Conservation (phyloP, 352 stramenopile species). For the Phytophthora palmivora region DNA sequence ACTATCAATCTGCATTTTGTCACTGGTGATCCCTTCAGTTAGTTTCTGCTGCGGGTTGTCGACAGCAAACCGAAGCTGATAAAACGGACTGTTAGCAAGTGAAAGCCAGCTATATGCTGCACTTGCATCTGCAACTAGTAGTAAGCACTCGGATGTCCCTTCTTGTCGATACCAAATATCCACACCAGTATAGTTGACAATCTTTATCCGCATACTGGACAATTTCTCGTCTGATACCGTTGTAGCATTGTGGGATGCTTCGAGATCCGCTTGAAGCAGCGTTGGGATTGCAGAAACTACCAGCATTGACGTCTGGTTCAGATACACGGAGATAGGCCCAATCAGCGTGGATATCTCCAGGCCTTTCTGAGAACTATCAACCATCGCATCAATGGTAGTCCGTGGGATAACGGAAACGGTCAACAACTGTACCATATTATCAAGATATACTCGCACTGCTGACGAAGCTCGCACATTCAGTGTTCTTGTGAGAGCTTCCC, state of each 20-base stretch:
- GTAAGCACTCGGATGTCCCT: slow-evolving; percentile 62
- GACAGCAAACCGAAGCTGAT: slow-evolving; percentile 64
- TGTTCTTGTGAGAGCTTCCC: slow-evolving; percentile 20
- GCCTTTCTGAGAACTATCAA: slow-evolving; percentile 38
- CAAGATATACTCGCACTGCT: slow-evolving; percentile 60
- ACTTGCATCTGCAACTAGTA: slow-evolving; percentile 35
- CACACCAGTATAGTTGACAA: slow-evolving; percentile 53
- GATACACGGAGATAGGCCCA: slow-evolving; percentile 58
- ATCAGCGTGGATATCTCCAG: slow-evolving; percentile 58
- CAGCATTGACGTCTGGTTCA: slow-evolving; percentile 78
- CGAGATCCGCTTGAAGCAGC: slow-evolving; percentile 34
- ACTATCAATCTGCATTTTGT: slow-evolving; percentile 3
- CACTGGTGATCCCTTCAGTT: not conserved
- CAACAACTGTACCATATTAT: slow-evolving; percentile 79
- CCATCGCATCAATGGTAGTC: slow-evolving; percentile 53
- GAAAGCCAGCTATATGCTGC: slow-evolving; percentile 79
- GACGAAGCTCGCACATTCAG: slow-evolving; percentile 51
- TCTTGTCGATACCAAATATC: slow-evolving; percentile 75
- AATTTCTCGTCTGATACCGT: slow-evolving; percentile 35
- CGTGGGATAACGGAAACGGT: slow-evolving; percentile 71
- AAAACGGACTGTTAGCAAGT: slow-evolving; percentile 50
- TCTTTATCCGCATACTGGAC: slow-evolving; percentile 64
- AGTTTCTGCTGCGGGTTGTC: slow-evolving; percentile 25
- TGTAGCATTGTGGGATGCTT: not conserved
- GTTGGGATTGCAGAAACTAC: slow-evolving; percentile 64